These are phyloP conservation scores for Linnemannia schmuckeri DNA, from an alignment of 192 early-diverging fungal genomes.

Conservation along the genomic window DNA sequence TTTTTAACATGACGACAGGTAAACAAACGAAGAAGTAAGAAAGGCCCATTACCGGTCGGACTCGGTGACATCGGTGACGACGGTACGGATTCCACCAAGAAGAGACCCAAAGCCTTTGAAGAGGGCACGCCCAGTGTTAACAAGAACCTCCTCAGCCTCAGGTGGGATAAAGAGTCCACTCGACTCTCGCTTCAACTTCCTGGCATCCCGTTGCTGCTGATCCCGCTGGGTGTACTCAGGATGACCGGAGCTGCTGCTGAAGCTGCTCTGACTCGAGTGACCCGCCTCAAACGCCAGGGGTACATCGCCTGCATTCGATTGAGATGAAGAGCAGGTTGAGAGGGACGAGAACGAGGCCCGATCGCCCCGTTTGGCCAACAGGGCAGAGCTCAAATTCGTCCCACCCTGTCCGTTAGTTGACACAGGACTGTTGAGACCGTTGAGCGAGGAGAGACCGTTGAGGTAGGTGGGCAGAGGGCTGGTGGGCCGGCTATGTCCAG, in stretches of 20 bases:
- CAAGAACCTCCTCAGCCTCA: conserved; percentile 50
- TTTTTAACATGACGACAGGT: not conserved
- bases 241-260: conserved; percentile 46
- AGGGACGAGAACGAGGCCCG: conserved; percentile 43
- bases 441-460: conserved; percentile 26
- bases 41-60: conserved; percentile 32
- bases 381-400: not conserved
- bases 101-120: conserved; percentile 52
- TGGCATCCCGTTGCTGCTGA: conserved; percentile 25
- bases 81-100: conserved; percentile 43
- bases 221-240: conserved; percentile 9
- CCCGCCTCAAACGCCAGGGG: conserved; percentile 35
- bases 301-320: conserved; percentile 32
- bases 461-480: conserved; percentile 44
- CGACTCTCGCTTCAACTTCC: conserved; percentile 32
- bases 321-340: conserved; percentile 48
- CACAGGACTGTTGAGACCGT: conserved; percentile 32
- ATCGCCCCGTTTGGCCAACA: conserved; percentile 21
- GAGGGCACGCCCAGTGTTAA: conserved; percentile 51
- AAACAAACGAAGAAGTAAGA: not conserved
- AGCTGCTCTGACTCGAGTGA: conserved; percentile 53
- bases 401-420: conserved; percentile 13
- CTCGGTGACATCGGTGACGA: conserved; percentile 49
- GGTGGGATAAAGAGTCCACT: conserved; percentile 47
- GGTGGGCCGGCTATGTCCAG: conserved; percentile 31